A percentile compares a stretch with the other conserved stretches of the same genome.
Evolutionary conservation across 2,329 filamentous ascomycete genomes (phyloP).

Genomic region (Rugonectria rugulosa): DNA sequence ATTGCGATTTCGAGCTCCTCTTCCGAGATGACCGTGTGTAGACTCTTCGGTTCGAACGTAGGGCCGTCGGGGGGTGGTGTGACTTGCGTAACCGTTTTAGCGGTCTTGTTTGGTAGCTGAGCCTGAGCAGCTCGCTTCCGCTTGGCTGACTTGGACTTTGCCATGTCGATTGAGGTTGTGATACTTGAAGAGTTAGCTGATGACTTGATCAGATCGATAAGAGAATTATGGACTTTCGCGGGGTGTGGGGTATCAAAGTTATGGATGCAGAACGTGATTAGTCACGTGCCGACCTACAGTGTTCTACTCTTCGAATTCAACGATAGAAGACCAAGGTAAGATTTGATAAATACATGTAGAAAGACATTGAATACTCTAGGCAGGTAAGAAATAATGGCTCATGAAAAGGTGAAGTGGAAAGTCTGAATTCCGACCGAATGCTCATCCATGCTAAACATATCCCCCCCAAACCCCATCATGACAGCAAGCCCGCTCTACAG

Average conservation of each 20-base stretch:
- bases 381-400: no score
- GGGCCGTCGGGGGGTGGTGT: conserved; percentile 47
- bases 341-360: no score
- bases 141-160: conserved; percentile 55
- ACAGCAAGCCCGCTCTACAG: no score
- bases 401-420: no score
- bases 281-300: no score
- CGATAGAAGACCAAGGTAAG: no score
- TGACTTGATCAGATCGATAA: conserved; percentile 4
- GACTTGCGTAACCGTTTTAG: conserved; percentile 44
- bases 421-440: no score
- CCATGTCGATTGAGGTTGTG: conserved; percentile 41
- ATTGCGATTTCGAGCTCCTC: conserved; percentile 74
- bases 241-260: conserved; percentile 5
- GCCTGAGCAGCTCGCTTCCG: conserved; percentile 52
- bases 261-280: not conserved
- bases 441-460: not conserved
- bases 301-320: no score
- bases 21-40: conserved; percentile 63
- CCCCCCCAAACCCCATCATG: not conserved
- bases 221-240: not conserved
- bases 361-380: no score
- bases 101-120: conserved; percentile 46
- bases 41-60: conserved; percentile 54
- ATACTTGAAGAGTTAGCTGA: not conserved